Evolutionary conservation across 768 basidiomycete genomes (phyloP), one percentile per base, ranked within the genome.

Genomic region (Suillus plorans): DNA sequence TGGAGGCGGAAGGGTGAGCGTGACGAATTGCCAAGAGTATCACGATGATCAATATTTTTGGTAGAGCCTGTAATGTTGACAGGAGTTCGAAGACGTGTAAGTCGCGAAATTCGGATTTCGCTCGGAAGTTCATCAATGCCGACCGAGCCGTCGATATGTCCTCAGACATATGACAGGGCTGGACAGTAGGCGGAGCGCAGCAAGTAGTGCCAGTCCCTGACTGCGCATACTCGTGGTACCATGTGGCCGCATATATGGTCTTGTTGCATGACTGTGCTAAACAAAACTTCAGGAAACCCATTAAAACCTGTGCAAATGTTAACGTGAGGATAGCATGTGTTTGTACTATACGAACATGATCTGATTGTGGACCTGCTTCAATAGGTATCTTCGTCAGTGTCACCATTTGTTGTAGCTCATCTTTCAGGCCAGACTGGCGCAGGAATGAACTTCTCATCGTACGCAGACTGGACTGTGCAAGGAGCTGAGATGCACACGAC

Each of bases 1-100:
- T 9, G 25, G 57, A 42, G 18, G 25, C 1, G 18, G 39, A 13
- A 20, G 18, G 25, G 39, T 59, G 57, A 42, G 57, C 39, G 8
- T 59, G 57, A 20, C 57, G 57, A 7, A 59, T 41, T 25, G 39
- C 39, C 39, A 25, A 59, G 25, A 59, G 57, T 28, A 59, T 59
- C 18, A 59, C 22, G 18, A 59, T 28, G 25, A 41, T 28, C 39
- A 59, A 59, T 5, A 42, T 13, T 42, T 28, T 10, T 28, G 57
- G 57, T 20, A 18, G 57, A 28, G 25, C 1, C 20, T 28, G 39
- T 28, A 59, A 18, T 1, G 9, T 28, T 13, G 25, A n/a, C 25
- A 59, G 20, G 39, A 59, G 18, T 28, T 41, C 25, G 18, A 59
- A 59, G 0, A 59, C 39, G 16, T 42, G 25, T 13, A 7, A 6